Percentiles rank a stretch among this genome's conserved stretches.
Conservation (phyloP, 2,329 filamentous ascomycete species). For the Ceratocystis variospora region DNA sequence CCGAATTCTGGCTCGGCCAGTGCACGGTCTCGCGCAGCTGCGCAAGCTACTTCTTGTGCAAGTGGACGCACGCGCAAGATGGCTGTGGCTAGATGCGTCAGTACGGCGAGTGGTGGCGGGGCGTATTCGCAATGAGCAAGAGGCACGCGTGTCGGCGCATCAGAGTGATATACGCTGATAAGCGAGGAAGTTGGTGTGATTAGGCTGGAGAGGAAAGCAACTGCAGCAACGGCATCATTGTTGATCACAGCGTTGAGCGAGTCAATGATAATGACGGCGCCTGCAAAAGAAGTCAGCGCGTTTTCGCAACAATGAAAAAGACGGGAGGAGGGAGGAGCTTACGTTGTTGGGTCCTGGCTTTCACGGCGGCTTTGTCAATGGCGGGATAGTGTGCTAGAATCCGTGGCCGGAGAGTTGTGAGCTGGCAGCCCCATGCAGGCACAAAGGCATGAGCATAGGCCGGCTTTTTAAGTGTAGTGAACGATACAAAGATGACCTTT, state of each 20-base stretch:
- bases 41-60: slow-evolving; percentile 57
- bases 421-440: slow-evolving; percentile 44
- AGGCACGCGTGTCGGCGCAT: slow-evolving; percentile 49
- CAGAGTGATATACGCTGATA: slow-evolving; percentile 67
- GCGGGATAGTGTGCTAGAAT: slow-evolving; percentile 39
- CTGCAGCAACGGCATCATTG: slow-evolving; percentile 41
- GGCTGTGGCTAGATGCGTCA: slow-evolving; percentile 79
- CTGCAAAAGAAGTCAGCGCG: slow-evolving; percentile 29
- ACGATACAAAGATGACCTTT: slow-evolving; percentile 63
- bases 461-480: slow-evolving; percentile 55
- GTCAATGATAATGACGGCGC: slow-evolving; percentile 65
- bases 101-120: slow-evolving; percentile 55
- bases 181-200: slow-evolving; percentile 56
- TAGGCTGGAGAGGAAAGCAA: slow-evolving; percentile 54
- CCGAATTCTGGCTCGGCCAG: slow-evolving; percentile 66
- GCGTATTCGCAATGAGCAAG: slow-evolving; percentile 39
- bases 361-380: slow-evolving; percentile 27
- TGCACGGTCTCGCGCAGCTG: slow-evolving; percentile 63
- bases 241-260: slow-evolving; percentile 54
- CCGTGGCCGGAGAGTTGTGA: slow-evolving; percentile 44
- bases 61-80: slow-evolving; percentile 63
- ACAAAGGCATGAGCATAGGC: slow-evolving; percentile 54
- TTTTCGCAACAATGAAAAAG: neutral
- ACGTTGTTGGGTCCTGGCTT: slow-evolving; percentile 32
- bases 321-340: slow-evolving; percentile 21